These are phyloP conservation scores for Cutaneotrichosporon sp. DNA, from an alignment of 1,284 basidiomycete species.

Conservation along the genomic window DNA sequence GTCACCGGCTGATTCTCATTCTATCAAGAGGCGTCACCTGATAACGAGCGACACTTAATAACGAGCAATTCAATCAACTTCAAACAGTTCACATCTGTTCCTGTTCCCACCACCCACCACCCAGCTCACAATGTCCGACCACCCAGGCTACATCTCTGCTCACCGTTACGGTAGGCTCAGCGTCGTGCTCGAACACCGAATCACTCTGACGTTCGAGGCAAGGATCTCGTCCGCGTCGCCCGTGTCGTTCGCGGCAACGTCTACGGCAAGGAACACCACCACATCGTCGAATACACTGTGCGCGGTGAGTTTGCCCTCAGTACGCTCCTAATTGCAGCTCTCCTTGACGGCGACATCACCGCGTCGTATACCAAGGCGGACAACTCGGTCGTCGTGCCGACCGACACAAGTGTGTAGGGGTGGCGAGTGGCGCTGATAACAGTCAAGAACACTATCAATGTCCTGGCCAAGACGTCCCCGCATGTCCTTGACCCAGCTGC, in stretches of 20 bases:
- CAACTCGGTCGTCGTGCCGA: conserved; percentile 77
- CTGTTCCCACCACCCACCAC: neutral
- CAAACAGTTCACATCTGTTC: neutral
- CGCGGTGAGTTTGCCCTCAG: conserved; percentile 53
- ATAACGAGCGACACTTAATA: too few species aligned
- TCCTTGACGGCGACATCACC: conserved; percentile 75
- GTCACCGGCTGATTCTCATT: too few species aligned
- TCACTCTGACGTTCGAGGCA: conserved; percentile 53
- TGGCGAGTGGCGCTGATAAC: conserved; percentile 21
- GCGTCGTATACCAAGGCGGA: conserved; percentile 74
- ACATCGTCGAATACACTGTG: conserved; percentile 44
- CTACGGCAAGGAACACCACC: conserved; percentile 54
- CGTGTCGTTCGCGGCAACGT: conserved; percentile 72
- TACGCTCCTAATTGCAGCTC: conserved; percentile 36
- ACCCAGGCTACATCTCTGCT: conserved; percentile 36
- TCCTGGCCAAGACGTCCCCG: conserved; percentile 79
- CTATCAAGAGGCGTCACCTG: too few species aligned
- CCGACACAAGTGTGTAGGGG: conserved; percentile 68
- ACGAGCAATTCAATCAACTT: too few species aligned
- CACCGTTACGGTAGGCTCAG: conserved; percentile 37
- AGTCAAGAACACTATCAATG: conserved; percentile 93
- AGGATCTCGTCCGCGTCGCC: conserved; percentile 77
- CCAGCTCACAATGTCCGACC: conserved; percentile 36
- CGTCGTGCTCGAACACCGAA: neutral
- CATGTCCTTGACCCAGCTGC: conserved; percentile 74